Evolutionary conservation across 2,329 filamentous ascomycete genomes (phyloP).

Genomic region (Falciphora oryzae): DNA sequence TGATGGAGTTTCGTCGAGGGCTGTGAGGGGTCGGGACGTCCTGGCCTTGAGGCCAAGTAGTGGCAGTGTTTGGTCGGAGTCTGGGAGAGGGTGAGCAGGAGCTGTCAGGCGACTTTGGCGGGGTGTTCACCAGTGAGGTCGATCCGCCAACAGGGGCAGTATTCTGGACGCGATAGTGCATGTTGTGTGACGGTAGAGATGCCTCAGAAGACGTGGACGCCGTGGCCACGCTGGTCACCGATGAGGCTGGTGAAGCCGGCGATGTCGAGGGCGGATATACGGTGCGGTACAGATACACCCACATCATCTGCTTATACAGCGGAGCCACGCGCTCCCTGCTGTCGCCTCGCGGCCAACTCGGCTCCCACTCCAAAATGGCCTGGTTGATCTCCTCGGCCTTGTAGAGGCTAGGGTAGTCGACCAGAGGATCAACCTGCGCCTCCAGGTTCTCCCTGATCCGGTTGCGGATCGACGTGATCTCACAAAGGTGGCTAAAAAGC

Average conservation of each 20-base stretch:
- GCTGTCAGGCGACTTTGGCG: conserved; percentile 23
- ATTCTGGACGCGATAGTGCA: conserved; percentile 13
- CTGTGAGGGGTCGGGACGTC: conserved; percentile 3
- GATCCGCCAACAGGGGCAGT: conserved; percentile 12
- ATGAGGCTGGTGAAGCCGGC: conserved; percentile 30
- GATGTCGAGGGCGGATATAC: conserved; percentile 46
- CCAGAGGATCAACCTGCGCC: conserved; percentile 55
- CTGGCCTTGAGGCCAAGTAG: not conserved
- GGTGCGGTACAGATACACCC: conserved; percentile 57
- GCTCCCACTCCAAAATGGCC: conserved; percentile 68
- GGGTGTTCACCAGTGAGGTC: conserved; percentile 18
- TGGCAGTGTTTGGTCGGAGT: not conserved
- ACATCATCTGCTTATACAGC: conserved; percentile 61
- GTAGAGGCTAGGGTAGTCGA: conserved; percentile 68
- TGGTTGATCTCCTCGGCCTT: conserved; percentile 71
- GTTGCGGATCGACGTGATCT: conserved; percentile 73
- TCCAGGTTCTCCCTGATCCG: conserved; percentile 63
- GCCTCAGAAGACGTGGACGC: conserved; percentile 7
- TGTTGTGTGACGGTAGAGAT: not conserved
- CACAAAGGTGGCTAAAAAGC: conserved; percentile 70
- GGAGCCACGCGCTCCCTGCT: conserved; percentile 49
- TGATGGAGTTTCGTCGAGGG: conserved; percentile 20
- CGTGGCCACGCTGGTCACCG: conserved; percentile 14
- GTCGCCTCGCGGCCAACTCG: conserved; percentile 52
- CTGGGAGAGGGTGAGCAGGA: conserved; percentile 30